Percentiles rank a stretch among this genome's conserved stretches.
Conservation (phyloP, 306 rosid species). For the Acacia acuminata region DNA sequence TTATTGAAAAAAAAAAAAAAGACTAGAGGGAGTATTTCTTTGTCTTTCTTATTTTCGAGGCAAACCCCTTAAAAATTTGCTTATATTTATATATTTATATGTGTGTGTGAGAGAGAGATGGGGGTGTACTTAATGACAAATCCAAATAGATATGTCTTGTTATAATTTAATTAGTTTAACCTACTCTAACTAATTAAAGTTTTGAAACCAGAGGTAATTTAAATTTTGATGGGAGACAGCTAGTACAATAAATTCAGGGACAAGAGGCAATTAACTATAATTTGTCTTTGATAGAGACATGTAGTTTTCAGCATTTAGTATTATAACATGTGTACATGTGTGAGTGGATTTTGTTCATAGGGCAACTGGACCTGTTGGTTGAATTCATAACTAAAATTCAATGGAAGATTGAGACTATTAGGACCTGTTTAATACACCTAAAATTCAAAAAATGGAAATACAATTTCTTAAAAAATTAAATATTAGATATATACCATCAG, state of each 20-base stretch:
- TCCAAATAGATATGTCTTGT: not conserved
- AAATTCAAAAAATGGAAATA: not conserved
- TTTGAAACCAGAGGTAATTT: too few species aligned
- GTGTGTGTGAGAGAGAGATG: too few species aligned
- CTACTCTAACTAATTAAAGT: too few species aligned
- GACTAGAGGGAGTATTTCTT: too few species aligned
- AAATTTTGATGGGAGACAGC: not conserved
- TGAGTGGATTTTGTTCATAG: not conserved
- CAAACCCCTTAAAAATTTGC: too few species aligned
- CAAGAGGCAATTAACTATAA: not conserved
- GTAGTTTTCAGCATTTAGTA: not conserved
- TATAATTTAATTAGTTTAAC: too few species aligned
- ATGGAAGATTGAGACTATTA: not conserved
- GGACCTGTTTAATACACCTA: not conserved
- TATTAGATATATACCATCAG: too few species aligned
- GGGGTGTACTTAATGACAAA: not conserved
- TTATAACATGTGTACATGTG: not conserved
- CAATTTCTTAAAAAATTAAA: too few species aligned
- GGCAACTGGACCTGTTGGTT: not conserved
- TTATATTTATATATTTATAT: too few species aligned
- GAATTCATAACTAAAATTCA: slow-evolving; percentile 9
- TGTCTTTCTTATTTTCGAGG: too few species aligned
- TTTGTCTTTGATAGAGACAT: not conserved
- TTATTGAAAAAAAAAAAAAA: too few species aligned
- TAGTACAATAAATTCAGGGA: not conserved